phyloP scores from a whole-genome alignment of 208 protist species.

The Trypanosoma rangeli region DNA sequence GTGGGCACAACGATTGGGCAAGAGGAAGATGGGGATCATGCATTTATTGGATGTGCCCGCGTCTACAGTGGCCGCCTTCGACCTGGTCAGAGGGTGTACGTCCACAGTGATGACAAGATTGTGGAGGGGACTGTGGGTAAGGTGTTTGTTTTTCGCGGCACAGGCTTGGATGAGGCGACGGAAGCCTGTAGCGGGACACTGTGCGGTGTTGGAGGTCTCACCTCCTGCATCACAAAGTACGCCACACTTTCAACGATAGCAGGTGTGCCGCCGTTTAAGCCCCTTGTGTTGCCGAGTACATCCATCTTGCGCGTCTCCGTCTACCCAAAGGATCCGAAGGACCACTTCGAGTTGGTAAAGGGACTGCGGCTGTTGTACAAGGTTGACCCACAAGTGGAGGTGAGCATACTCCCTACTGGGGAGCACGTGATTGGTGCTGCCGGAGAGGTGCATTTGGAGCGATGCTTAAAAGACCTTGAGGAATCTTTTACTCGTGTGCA shows the following conservation, averaged over 20 bases:
- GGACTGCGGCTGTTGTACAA: constrained; percentile 95
- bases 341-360: constrained; percentile 61
- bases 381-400: constrained; percentile 94
- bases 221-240: constrained; percentile 90
- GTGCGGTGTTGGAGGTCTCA: constrained; percentile 95
- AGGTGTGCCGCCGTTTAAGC: constrained; percentile 76
- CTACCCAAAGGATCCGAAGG: constrained; percentile 84
- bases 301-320: constrained; percentile 97
- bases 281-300: constrained; percentile 86
- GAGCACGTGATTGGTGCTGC: constrained; percentile 96
- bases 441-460: constrained; percentile 97
- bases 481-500: constrained; percentile 89
- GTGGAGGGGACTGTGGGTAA: constrained; percentile 54
- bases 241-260: constrained; percentile 89
- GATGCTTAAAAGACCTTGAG: constrained; percentile 94
- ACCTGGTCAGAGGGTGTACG: constrained; percentile 84
- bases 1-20: constrained; percentile 52
- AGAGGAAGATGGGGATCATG: constrained; percentile 58
- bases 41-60: constrained; percentile 96
- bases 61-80: constrained; percentile 95
- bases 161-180: constrained; percentile 86
- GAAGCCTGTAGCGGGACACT: constrained; percentile 81
- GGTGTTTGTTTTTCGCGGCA: constrained; percentile 94
- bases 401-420: constrained; percentile 93
- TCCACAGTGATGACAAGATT: constrained; percentile 74